Evolutionary conservation across 2,329 filamentous ascomycete species (phyloP).

Genomic region (Aspergillus neotritici): DNA sequence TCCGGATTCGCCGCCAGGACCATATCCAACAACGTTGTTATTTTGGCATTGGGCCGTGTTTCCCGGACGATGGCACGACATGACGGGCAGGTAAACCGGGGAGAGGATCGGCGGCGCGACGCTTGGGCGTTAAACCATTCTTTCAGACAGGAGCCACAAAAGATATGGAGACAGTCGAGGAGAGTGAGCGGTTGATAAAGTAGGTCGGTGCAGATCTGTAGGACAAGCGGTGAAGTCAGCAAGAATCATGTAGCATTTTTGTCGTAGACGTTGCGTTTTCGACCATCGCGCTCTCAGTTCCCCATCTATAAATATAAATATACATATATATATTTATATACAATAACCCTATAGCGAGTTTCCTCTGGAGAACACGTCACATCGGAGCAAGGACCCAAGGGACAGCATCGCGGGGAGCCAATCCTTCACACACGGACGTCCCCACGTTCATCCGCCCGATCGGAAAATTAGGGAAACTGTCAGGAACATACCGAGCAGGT

Average conservation of each 20-base stretch:
- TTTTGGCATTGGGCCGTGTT: conserved; percentile 83
- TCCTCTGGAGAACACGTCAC: too few relatives aligned
- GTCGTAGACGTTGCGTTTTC: not conserved
- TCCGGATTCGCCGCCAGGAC: conserved; percentile 74
- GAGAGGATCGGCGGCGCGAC: conserved; percentile 46
- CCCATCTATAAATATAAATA: too few relatives aligned
- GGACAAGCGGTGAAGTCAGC: not conserved
- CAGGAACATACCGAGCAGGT: conserved; percentile 74
- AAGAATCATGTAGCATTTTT: not conserved
- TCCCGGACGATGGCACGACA: conserved; percentile 82
- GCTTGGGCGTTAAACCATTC: conserved; percentile 91
- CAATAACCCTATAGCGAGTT: too few relatives aligned
- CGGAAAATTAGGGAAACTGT: conserved; percentile 8
- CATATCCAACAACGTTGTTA: conserved; percentile 85
- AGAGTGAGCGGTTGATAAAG: conserved; percentile 86
- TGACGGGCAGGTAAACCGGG: conserved; percentile 79
- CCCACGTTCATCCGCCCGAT: not conserved
- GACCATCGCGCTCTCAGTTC: too few relatives aligned
- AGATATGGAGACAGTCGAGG: conserved; percentile 90
- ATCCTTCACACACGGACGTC: not conserved
- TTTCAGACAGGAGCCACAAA: conserved; percentile 90
- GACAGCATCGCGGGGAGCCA: too few relatives aligned
- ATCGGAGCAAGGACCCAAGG: too few relatives aligned
- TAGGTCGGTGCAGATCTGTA: conserved; percentile 90
- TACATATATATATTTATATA: too few relatives aligned